Percentiles rank a stretch among this genome's conserved stretches.
Conservation (phyloP, 2,329 filamentous ascomycete species). For the Colletotrichum karsti region DNA sequence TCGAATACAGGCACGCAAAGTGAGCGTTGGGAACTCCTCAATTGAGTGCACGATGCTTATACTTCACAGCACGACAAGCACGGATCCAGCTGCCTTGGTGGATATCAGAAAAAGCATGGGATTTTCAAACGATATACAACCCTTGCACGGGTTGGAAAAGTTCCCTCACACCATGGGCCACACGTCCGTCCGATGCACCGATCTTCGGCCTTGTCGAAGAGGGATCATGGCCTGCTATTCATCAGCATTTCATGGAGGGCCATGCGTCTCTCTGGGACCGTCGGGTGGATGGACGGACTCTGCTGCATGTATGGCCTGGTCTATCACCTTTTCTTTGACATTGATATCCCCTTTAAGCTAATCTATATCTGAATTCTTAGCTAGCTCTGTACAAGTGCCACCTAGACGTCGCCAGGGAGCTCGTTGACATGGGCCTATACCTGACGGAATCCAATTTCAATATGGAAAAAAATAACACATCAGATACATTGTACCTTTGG, state of each 20-base stretch:
- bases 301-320: background rate
- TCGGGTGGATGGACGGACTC: background rate
- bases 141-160: too few species aligned
- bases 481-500: too few species aligned
- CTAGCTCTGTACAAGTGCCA: rapidly evolving
- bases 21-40: too few species aligned
- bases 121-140: too few species aligned
- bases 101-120: too few species aligned
- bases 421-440: rapidly evolving
- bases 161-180: too few species aligned
- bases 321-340: background rate
- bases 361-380: background rate
- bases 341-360: background rate
- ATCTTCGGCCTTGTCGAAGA: background rate
- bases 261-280: background rate
- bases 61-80: too few species aligned
- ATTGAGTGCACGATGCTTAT: too few species aligned
- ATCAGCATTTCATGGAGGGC: rapidly evolving
- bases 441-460: background rate
- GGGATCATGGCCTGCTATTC: background rate
- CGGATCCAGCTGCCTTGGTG: too few species aligned
- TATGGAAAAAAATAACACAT: too few species aligned
- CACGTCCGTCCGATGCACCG: too few species aligned
- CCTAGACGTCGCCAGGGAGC: background rate
- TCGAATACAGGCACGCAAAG: too few species aligned